Conservation (phyloP, 805 yeast genomes). For the Sungouiella thailandica region DNA sequence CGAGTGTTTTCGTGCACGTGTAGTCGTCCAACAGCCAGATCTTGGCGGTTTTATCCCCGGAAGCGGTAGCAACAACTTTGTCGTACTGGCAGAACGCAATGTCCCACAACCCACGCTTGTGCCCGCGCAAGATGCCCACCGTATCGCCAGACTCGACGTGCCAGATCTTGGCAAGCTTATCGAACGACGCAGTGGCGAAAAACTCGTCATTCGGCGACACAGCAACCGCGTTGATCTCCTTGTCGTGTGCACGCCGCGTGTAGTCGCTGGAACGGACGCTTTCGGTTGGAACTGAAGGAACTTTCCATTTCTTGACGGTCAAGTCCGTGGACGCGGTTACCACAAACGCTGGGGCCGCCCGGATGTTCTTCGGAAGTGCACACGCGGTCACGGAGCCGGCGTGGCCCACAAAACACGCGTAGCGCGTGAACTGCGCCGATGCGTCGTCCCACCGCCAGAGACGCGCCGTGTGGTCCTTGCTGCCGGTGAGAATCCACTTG, state of each 20-base stretch:
- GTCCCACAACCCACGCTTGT: conserved; percentile 93
- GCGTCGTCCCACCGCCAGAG: conserved; percentile 67
- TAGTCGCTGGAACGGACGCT: conserved; percentile 63
- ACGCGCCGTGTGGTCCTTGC: conserved; percentile 82
- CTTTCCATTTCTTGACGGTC: conserved; percentile 81
- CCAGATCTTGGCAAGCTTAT: conserved; percentile 90
- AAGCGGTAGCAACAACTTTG: conserved; percentile 70
- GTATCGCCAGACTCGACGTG: conserved; percentile 80
- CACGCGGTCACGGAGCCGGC: conserved; percentile 82
- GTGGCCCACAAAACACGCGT: conserved; percentile 78
- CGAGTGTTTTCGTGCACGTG: conserved; percentile 75
- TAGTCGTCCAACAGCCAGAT: conserved; percentile 83
- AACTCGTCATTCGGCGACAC: conserved; percentile 84
- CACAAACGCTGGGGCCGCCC: conserved; percentile 55
- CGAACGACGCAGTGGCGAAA: conserved; percentile 93
- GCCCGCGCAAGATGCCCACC: conserved; percentile 80
- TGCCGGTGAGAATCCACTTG: conserved; percentile 83
- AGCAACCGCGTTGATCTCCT: conserved; percentile 87
- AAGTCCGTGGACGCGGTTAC: conserved; percentile 83
- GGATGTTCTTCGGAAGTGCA: conserved; percentile 56
- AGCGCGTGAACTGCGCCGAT: conserved; percentile 33
- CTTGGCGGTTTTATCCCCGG: conserved; percentile 88
- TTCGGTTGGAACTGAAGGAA: conserved; percentile 44
- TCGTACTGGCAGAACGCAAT: conserved; percentile 78
- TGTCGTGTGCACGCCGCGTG: conserved; percentile 95